Conservation (phyloP, 2,329 filamentous ascomycete genomes). For the Pyricularia pennisetigena region DNA sequence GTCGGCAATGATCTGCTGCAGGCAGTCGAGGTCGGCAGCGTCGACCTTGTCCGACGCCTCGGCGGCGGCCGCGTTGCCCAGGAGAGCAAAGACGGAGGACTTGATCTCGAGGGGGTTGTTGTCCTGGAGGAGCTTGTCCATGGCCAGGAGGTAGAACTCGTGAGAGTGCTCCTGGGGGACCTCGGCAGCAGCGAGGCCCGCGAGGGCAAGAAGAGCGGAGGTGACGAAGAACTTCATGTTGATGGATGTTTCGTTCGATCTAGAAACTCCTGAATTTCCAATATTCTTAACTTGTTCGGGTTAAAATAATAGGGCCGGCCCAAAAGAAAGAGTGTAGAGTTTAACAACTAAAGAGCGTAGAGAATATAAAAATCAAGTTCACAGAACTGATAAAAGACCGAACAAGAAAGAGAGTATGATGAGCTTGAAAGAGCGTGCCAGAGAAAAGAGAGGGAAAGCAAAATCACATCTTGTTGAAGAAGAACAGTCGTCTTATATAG, state of each 20-base stretch:
- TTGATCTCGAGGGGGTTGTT: constrained; percentile 39
- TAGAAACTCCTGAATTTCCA: constrained; percentile 5
- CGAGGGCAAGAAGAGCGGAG: constrained; percentile 18
- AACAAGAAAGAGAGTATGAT: constrained; percentile 1
- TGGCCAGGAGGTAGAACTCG: constrained; percentile 27
- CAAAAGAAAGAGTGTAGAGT: not conserved
- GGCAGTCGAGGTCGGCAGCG: constrained; percentile 38
- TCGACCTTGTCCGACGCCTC: constrained; percentile 18
- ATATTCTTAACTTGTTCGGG: not conserved
- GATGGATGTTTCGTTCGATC: constrained; percentile 9
- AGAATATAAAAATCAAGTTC: constrained; percentile 8
- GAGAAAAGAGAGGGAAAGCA: not conserved
- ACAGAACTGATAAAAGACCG: constrained; percentile 9
- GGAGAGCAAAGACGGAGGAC: constrained; percentile 37
- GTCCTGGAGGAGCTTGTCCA: constrained; percentile 25
- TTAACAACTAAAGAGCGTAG: constrained; percentile 5
- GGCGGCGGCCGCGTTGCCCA: constrained; percentile 32
- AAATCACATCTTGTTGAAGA: not conserved
- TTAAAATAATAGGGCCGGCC: constrained; percentile 10
- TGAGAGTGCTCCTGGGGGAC: constrained; percentile 44
- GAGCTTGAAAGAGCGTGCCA: constrained; percentile 4
- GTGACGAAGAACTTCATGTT: constrained; percentile 21
- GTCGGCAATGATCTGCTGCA: constrained; percentile 48
- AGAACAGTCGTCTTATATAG: constrained; percentile 3
- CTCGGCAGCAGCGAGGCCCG: constrained; percentile 24